phyloP scores from a whole-genome alignment of 1,139 yeast species.

The Saccharomyces hybrid region DNA sequence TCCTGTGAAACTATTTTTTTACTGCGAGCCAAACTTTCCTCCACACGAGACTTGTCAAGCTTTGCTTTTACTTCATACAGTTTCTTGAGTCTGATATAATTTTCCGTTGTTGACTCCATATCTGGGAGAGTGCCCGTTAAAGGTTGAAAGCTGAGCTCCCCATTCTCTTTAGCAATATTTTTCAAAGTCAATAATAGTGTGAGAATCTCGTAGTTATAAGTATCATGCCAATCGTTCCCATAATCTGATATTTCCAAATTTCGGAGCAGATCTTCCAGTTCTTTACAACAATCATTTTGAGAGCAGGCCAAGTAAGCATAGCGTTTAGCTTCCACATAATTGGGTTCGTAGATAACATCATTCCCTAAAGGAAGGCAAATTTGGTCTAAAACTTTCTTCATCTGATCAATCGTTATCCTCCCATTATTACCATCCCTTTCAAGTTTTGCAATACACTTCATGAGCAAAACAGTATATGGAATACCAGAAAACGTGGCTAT shows the following conservation, averaged over 20 bases:
- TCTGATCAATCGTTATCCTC: neutral
- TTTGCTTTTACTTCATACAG: conserved; percentile 53
- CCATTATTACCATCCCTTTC: neutral
- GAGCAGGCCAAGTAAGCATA: conserved; percentile 47
- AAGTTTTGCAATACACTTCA: conserved; percentile 44
- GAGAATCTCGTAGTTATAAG: conserved; percentile 47
- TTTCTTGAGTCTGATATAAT: conserved; percentile 51
- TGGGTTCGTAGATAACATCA: conserved; percentile 42
- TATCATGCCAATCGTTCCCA: conserved; percentile 7
- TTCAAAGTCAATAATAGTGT: conserved; percentile 49
- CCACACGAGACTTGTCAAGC: conserved; percentile 42
- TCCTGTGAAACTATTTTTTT: neutral
- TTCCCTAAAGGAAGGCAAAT: neutral
- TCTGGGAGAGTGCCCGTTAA: conserved; percentile 75
- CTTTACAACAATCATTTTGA: conserved; percentile 3
- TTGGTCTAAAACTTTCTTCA: neutral
- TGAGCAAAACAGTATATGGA: conserved; percentile 64
- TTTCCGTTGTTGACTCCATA: conserved; percentile 72
- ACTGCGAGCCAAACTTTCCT: conserved; percentile 27
- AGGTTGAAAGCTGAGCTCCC: conserved; percentile 14
- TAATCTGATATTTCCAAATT: neutral
- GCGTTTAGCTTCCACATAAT: conserved; percentile 63
- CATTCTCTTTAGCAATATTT: conserved; percentile 38
- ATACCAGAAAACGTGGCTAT: conserved; percentile 57
- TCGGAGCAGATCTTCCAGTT: neutral